Percentiles rank a stretch among this genome's conserved stretches.
These are phyloP conservation scores for Globisporangium spiculum DNA, from an alignment of 352 stramenopile species.

Conservation along the genomic window DNA sequence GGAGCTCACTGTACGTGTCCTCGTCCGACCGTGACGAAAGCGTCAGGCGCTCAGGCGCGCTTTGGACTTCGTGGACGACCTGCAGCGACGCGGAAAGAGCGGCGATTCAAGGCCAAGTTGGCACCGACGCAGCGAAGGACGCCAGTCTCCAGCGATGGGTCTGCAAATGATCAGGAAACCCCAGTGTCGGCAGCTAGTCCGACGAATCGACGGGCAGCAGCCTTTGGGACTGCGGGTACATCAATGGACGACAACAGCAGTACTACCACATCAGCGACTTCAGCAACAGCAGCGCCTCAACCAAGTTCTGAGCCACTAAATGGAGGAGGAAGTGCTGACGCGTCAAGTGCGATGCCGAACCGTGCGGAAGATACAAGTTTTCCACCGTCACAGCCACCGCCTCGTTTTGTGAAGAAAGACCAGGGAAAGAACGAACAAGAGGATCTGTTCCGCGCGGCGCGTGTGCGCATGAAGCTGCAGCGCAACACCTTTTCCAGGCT, in stretches of 20 bases:
- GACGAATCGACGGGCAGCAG: background rate
- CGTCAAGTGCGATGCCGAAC: background rate
- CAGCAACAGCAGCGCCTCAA: background rate
- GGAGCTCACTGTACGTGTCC: conserved; percentile 38
- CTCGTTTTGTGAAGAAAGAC: conserved; percentile 1
- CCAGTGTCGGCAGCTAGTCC: background rate
- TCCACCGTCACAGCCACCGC: conserved; percentile 12
- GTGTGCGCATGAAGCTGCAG: conserved; percentile 79
- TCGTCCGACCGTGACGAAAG: conserved; percentile 13
- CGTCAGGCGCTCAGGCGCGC: background rate
- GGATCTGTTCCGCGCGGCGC: conserved; percentile 68
- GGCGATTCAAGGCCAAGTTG: conserved; percentile 39
- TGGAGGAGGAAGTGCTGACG: background rate
- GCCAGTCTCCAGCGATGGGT: conserved; percentile 1
- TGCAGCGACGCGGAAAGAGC: conserved; percentile 23
- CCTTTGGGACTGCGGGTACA: background rate
- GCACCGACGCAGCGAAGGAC: conserved; percentile 27
- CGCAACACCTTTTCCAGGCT: conserved; percentile 44
- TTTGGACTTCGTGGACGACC: conserved; percentile 17
- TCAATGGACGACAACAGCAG: background rate
- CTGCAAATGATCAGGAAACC: conserved; percentile 11
- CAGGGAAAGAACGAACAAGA: conserved; percentile 70
- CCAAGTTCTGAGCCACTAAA: background rate
- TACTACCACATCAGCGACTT: background rate
- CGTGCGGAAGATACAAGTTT: conserved; percentile 27